phyloP scores from a whole-genome alignment of 2,329 filamentous ascomycete species.

The Nigrograna mackinnonii region DNA sequence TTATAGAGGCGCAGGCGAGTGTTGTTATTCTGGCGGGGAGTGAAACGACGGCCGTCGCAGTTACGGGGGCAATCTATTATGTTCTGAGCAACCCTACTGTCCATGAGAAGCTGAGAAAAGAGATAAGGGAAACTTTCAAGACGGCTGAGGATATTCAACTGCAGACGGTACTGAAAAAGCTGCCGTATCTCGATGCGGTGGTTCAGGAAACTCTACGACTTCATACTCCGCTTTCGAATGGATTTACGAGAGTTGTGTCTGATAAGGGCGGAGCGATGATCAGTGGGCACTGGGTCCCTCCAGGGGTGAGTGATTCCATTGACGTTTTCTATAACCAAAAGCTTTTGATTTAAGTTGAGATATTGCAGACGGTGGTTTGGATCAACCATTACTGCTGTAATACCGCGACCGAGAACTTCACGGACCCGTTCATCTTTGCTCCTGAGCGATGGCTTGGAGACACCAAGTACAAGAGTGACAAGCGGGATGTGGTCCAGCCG shows the following conservation, averaged over 20 bases:
- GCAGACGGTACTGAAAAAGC: not conserved
- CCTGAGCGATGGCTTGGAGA: constrained; percentile 6
- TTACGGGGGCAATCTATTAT: constrained; percentile 3
- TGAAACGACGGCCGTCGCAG: constrained; percentile 2
- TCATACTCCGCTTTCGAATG: constrained; percentile 36
- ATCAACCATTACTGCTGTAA: constrained; percentile 2
- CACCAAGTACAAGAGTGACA: constrained; percentile 8
- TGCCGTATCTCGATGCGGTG: constrained; percentile 33
- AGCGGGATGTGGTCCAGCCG: constrained; percentile 11
- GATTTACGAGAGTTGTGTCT: constrained; percentile 2
- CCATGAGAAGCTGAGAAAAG: constrained; percentile 16
- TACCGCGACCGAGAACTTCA: constrained; percentile 3
- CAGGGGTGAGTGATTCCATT: constrained; percentile 3
- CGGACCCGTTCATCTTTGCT: constrained; percentile 1
- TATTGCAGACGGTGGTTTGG: not conserved
- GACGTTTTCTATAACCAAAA: too few relatives aligned
- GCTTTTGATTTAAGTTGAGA: not conserved
- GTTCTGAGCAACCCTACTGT: constrained; percentile 8
- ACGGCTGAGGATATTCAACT: constrained; percentile 1
- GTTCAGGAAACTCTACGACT: constrained; percentile 38
- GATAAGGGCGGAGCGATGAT: constrained; percentile 27
- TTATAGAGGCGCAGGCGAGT: not conserved
- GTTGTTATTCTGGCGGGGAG: constrained; percentile 4
- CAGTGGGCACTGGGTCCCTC: constrained; percentile 30
- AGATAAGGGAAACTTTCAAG: constrained; percentile 18